These are phyloP conservation scores for Barnettozyma botsteinii DNA, from an alignment of 805 yeast genomes.

Conservation along the genomic window DNA sequence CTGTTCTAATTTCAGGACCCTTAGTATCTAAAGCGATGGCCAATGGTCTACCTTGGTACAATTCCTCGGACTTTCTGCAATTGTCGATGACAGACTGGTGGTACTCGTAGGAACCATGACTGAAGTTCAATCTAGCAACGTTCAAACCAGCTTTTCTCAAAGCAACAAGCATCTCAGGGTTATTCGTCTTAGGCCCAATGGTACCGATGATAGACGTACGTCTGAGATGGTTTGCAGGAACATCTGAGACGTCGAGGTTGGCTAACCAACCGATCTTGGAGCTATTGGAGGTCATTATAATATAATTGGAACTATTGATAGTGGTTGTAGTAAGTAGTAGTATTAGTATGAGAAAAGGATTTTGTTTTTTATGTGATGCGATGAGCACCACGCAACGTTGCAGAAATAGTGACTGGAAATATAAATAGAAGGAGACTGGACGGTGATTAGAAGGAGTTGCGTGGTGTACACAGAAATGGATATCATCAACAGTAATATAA, in stretches of 20 bases:
- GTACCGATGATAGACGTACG: conserved; percentile 98
- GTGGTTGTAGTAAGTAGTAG: no score
- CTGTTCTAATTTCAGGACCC: conserved; percentile 99
- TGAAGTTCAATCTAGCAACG: conserved; percentile 98
- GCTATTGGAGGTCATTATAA: conserved; percentile 15
- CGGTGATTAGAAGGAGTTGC: no score
- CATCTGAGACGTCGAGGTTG: conserved; percentile 22
- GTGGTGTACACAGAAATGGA: no score
- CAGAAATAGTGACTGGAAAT: not conserved
- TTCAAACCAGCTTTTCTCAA: conserved; percentile 96
- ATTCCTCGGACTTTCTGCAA: conserved; percentile 87
- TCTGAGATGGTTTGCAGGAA: conserved; percentile 36
- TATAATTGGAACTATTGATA: not conserved
- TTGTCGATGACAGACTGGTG: conserved; percentile 96
- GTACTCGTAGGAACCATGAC: conserved; percentile 97
- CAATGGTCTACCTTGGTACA: conserved; percentile 91
- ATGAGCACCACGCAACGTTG: conserved; percentile 11
- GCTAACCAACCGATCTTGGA: conserved; percentile 28
- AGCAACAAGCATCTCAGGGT: conserved; percentile 73
- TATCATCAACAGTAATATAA: no score
- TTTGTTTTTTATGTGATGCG: conserved; percentile 1
- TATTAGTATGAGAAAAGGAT: not conserved
- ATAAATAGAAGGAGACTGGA: no score
- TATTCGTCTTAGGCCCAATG: conserved; percentile 97
- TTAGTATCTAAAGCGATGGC: conserved; percentile 98